phyloP scores from a whole-genome alignment of 176 grass and related monocot species.

The Carex cristatella region DNA sequence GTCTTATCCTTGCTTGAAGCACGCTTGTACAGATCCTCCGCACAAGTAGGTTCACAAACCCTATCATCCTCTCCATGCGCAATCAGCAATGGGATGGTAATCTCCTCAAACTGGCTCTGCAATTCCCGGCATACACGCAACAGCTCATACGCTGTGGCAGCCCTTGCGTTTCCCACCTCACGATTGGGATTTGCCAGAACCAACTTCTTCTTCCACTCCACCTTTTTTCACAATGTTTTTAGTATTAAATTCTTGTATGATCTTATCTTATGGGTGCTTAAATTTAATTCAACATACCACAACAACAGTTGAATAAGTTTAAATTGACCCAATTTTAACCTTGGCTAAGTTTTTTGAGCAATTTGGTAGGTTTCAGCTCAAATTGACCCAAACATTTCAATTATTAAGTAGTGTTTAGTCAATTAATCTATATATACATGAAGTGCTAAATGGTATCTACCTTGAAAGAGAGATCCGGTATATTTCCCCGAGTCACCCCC shows the following conservation, averaged over 20 bases:
- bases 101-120: slow-evolving; percentile 62
- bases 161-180: slow-evolving; percentile 35
- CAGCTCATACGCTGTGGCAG: slow-evolving; percentile 74
- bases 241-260: neutral
- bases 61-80: slow-evolving; percentile 68
- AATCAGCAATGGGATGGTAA: slow-evolving; percentile 52
- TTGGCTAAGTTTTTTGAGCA: neutral
- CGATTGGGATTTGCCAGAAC: slow-evolving; percentile 50
- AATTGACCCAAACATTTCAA: neutral
- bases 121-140: slow-evolving; percentile 70
- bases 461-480: slow-evolving; percentile 78
- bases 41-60: slow-evolving; percentile 71
- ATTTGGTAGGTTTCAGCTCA: neutral
- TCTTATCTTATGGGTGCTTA: neutral
- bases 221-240: slow-evolving; percentile 31
- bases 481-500: slow-evolving; percentile 54
- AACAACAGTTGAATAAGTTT: neutral
- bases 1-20: slow-evolving; percentile 70
- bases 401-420: neutral
- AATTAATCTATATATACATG: neutral
- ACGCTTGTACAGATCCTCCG: slow-evolving; percentile 55
- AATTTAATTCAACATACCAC: neutral
- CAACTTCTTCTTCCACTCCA: slow-evolving; percentile 61
- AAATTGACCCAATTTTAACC: neutral
- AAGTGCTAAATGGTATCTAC: slow-evolving; percentile 20